Evolutionary conservation across 768 basidiomycete genomes (phyloP), one percentile per base, ranked within the genome.

Genomic region (Suillus hirtellus): DNA sequence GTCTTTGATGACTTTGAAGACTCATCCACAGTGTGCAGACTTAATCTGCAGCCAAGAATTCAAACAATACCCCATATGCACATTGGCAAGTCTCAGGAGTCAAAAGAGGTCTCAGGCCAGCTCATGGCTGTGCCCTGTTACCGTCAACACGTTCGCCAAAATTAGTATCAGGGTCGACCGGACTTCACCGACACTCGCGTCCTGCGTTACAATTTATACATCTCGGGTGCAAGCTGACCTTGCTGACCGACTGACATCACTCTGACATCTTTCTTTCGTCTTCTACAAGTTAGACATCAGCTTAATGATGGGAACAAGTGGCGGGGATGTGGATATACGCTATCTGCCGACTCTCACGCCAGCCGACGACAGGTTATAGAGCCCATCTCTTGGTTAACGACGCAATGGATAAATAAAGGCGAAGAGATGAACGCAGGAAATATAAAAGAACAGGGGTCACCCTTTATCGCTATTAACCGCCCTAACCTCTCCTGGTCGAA

Each of bases 401-500:
- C 40, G 56, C 5, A 6, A 42, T 42, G 7, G 17, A 40, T 58
- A 42, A 5, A 19, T n/a, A 37, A 8, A 37, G 24, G 35, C 12
- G 47, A 24, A 19, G 40, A 42, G 24, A 40, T 40, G 38, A 40
- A 40, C 38, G 38, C 14, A 37, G 35, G 35, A 37, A 10, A 43
- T 7, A 27, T 7, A 42, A 5, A 7, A 42, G 4, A 42, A 27
- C 17, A 19, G 12, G 14, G 40, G 24, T 19, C 17, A 27, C 6
- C 24, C 17, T 42, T 62, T 55, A 19, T 60, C 55, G n/a, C 60
- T 24, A 19, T 65, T 47, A 35, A 65, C 66, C 8, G 59, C 64
- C 4, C 60, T 37, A 11, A 66, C 63, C 24, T 63, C 53, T 12
- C 67, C 69, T 19, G 67, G 66, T 59, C 67, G 43, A 27, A 72